phyloP scores from a whole-genome alignment of 2,329 filamentous ascomycete genomes.

The Drechslerella stenobrocha region DNA sequence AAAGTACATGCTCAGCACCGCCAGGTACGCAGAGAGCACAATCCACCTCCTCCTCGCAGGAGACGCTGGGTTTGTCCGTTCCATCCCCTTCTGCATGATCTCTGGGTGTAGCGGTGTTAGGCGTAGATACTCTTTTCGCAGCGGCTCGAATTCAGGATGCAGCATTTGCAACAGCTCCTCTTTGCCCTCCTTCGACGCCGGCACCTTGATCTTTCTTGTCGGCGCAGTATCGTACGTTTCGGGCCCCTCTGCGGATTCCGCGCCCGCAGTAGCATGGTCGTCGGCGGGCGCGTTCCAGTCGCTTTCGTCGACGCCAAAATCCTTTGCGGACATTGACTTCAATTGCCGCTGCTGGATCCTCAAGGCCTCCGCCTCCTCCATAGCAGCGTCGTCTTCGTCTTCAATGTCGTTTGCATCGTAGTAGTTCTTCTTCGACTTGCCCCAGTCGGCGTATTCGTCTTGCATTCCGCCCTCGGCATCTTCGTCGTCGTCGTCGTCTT shows the following conservation, averaged over 20 bases:
- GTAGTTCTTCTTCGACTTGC: conserved; percentile 82
- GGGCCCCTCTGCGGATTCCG: conserved; percentile 62
- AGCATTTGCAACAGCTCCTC: conserved; percentile 73
- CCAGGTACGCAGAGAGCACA: conserved; percentile 81
- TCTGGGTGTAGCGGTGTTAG: conserved; percentile 66
- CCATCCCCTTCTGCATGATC: conserved; percentile 57
- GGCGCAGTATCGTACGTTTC: conserved; percentile 75
- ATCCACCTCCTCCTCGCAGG: conserved; percentile 73
- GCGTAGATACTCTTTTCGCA: conserved; percentile 77
- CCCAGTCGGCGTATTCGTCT: conserved; percentile 74
- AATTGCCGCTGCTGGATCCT: conserved; percentile 88
- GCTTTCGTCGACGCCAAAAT: conserved; percentile 88
- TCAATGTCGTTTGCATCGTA: conserved; percentile 82
- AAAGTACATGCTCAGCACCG: conserved; percentile 88
- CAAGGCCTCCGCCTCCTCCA: conserved; percentile 88
- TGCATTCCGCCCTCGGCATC: conserved; percentile 64
- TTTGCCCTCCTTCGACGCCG: conserved; percentile 73
- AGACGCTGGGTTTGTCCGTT: conserved; percentile 55
- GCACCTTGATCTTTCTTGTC: conserved; percentile 67
- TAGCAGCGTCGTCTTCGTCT: conserved; percentile 73
- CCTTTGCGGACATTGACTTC: conserved; percentile 82
- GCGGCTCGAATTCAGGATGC: conserved; percentile 88
- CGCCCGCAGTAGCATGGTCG: conserved; percentile 57
- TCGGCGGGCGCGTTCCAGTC: conserved; percentile 69
- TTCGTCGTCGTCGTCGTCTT: conserved; percentile 57